Percentiles rank a stretch among this genome's conserved stretches.
Conservation (phyloP, 257 asterid species). For the Penstemon eatonii region DNA sequence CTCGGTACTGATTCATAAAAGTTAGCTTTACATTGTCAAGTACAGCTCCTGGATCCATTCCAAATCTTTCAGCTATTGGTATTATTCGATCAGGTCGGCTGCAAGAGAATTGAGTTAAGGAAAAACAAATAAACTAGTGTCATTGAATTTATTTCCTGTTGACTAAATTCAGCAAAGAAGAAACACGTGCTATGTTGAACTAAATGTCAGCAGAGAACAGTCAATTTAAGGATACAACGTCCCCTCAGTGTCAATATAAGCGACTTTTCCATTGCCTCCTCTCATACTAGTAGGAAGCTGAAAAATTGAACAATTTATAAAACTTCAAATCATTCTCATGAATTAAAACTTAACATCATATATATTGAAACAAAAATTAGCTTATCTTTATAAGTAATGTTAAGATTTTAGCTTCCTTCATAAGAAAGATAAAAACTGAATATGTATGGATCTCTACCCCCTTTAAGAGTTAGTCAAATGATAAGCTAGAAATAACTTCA, state of each 20-base stretch:
- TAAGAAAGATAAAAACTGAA: not conserved
- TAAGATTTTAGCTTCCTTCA: not conserved
- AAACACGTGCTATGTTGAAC: conserved; percentile 6
- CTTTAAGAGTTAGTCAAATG: conserved; percentile 11
- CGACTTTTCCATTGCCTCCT: conserved; percentile 99
- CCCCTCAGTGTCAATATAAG: conserved; percentile 95
- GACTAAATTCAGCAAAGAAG: not conserved
- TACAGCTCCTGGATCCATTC: conserved; percentile 99
- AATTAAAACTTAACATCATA: not conserved
- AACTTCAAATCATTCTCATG: conserved; percentile 11
- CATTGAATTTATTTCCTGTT: not conserved
- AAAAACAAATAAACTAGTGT: conserved; percentile 11
- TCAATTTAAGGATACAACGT: conserved; percentile 80
- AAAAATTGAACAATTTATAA: conserved; percentile 24
- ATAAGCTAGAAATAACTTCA: not conserved
- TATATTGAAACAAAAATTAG: not conserved
- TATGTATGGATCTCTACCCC: conserved; percentile 2
- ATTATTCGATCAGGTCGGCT: conserved; percentile 97
- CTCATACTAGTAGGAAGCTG: conserved; percentile 93
- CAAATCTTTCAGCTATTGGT: conserved; percentile 97
- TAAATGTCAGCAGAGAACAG: conserved; percentile 4
- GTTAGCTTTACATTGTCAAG: conserved; percentile 75
- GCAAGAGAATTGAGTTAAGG: conserved; percentile 45
- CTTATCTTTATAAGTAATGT: not conserved
- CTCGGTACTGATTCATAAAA: conserved; percentile 8